Evolutionary conservation across 73 alveolate species (phyloP), one percentile per base, ranked within the genome.

Genomic region (Paramecium biaurelia): DNA sequence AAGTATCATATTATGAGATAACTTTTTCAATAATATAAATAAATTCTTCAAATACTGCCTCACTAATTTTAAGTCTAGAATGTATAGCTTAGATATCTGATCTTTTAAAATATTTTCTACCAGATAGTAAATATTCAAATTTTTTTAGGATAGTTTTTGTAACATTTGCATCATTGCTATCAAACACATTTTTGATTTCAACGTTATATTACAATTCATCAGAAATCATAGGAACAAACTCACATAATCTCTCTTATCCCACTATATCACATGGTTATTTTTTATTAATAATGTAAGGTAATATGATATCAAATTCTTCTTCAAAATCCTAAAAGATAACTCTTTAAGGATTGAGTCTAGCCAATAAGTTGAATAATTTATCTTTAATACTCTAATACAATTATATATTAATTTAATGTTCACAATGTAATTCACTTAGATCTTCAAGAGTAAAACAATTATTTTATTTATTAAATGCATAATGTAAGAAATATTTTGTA

Each of bases 41-140:
- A 72, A 72, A 72, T 72, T 72, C 86, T 11, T 32, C 58, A 72
- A 72, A 72, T 34, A 35, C 59, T 4, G 53, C 53, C 32, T 72
- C 58, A 34, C 59, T 72, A 35, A 72, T 72, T 15, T 72, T 72
- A 20, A 72, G 86, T 38, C 58, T 72, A 32, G 56, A 72, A 35
- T 72, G 86, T 28, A 72, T 72, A 11, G 86, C 58, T 72, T 72
- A 72, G 45, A 72, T 72, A 72, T 72, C 86, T 35, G 86, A 72
- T 72, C 86, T 30, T 37, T 72, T 72, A 37, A 72, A 72, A 38
- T 72, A 72, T 72, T 32, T 72, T 7, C 86, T 32, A 15, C 86
- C 86, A 28, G 86, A 72, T 2, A 72, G 67, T 34, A 72, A 21
- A 42, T 35, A 72, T 35, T 38, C 56, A 72, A 72, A 72, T 18